phyloP scores from a whole-genome alignment of 2,329 filamentous ascomycete genomes.

The Monosporascus sp. region DNA sequence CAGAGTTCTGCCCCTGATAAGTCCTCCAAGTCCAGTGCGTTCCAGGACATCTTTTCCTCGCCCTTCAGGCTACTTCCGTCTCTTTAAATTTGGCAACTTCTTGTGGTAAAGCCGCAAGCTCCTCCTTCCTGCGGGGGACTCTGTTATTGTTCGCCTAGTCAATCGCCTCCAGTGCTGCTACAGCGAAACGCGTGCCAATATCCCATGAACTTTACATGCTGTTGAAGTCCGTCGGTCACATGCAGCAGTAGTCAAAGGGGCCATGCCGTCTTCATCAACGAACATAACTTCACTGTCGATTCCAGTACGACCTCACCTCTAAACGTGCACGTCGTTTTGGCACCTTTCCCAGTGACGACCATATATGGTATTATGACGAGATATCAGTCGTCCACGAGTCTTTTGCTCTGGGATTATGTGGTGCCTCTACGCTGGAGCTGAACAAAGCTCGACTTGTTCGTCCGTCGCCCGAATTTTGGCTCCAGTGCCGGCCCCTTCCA shows the following conservation, averaged over 20 bases:
- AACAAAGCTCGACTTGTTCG: constrained; percentile 45
- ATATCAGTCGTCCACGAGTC: constrained; percentile 52
- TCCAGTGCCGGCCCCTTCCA: constrained; percentile 47
- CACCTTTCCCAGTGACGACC: constrained; percentile 42
- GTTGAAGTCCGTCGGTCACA: constrained; percentile 46
- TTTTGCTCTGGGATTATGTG: constrained; percentile 50
- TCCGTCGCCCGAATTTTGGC: constrained; percentile 53
- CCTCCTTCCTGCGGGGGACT: background rate
- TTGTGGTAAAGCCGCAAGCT: too few species aligned
- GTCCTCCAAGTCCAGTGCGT: background rate
- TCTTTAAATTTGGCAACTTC: background rate
- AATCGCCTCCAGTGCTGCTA: background rate
- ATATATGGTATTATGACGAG: constrained; percentile 58
- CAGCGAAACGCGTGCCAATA: constrained; percentile 22
- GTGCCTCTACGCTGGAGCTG: constrained; percentile 44
- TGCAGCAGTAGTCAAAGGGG: constrained; percentile 42
- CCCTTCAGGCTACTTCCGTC: background rate
- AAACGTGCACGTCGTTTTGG: constrained; percentile 44
- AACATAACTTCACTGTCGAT: constrained; percentile 33
- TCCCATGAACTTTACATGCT: constrained; percentile 33
- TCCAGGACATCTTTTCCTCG: background rate
- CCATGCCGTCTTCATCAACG: constrained; percentile 36
- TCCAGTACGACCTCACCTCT: constrained; percentile 42
- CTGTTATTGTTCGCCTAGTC: background rate
- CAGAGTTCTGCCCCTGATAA: background rate